A percentile compares a stretch with the other conserved stretches of the same genome.
Conservation (phyloP, 2,329 filamentous ascomycete genomes). For the Colletotrichum sp. region DNA sequence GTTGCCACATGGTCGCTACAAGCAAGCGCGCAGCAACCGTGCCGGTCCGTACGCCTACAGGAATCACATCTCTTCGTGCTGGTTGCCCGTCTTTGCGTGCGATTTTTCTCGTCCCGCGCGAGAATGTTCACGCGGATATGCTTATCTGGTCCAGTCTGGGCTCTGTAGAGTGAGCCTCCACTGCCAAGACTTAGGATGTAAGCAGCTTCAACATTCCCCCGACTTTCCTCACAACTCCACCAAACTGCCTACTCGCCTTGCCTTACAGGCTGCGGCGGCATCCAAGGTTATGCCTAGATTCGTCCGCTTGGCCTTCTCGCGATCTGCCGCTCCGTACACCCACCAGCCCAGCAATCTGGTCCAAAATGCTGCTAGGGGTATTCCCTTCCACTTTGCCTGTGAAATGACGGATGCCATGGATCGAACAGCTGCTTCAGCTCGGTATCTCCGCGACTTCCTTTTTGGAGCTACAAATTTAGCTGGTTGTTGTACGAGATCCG, state of each 20-base stretch:
- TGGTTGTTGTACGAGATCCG: neutral
- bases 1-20: neutral
- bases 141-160: neutral
- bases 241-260: neutral
- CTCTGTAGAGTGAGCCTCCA: neutral
- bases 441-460: neutral
- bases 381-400: neutral
- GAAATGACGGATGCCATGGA: neutral
- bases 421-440: neutral
- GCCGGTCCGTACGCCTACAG: neutral
- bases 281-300: neutral
- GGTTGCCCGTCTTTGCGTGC: neutral
- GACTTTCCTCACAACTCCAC: neutral
- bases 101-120: neutral
- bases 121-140: neutral
- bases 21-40: neutral
- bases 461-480: no score
- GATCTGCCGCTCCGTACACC: neutral
- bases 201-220: conserved; percentile 1
- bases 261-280: neutral
- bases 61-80: neutral
- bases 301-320: neutral
- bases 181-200: neutral
- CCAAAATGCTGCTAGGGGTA: neutral
- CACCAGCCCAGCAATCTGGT: neutral